Evolutionary conservation across 129 eudicot species (phyloP), one percentile per base, ranked within the genome.

Genomic region (Sambucus nigra): DNA sequence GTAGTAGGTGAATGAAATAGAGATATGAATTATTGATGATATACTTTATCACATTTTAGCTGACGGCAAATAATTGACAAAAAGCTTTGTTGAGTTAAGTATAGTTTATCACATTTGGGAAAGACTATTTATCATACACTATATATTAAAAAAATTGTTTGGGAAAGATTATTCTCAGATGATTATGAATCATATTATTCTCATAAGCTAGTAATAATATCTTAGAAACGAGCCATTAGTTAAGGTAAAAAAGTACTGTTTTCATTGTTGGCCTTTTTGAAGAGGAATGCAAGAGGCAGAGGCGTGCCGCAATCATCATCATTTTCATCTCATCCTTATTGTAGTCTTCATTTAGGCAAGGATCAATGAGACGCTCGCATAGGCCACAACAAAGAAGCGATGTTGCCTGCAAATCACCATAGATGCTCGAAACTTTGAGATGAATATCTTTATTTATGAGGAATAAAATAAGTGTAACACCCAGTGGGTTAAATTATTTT

Each of bases 231-330:
- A n/a, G n/a, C n/a, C n/a, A n/a, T n/a, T n/a, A n/a, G n/a, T n/a
- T 10, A 23, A 23, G 32, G 28, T 57, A 23, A 5, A 47, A 47
- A 15, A 7, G 47, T 55, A 67, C 79, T 24, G 51, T 73, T 62
- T 73, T 73, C 70, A 67, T 73, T 0, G 57, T 40, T 31, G 79
- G 79, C 70, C 74, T 50, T 57, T 55, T 73, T 3, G 79, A 67
- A 55, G 79, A 67, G 3, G 79, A 73, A 69, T 74, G 80, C 64
- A 63, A 13, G 63, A 74, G 75, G 57, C 80, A 74, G 21, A 67
- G 70, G 5, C 74, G 67, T 14, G 79, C 79, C 20, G 42, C 80
- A n/a, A 53, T 51, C 49, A 68, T 74, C 80, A 74, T 45, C 45
- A 15, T 51, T 59, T 62, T 68, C 71, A 74, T 68, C 50, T 74